Base-by-base conservation (phyloP, 1,284 basidiomycete species). In the Fereydounia khargensis region DNA sequence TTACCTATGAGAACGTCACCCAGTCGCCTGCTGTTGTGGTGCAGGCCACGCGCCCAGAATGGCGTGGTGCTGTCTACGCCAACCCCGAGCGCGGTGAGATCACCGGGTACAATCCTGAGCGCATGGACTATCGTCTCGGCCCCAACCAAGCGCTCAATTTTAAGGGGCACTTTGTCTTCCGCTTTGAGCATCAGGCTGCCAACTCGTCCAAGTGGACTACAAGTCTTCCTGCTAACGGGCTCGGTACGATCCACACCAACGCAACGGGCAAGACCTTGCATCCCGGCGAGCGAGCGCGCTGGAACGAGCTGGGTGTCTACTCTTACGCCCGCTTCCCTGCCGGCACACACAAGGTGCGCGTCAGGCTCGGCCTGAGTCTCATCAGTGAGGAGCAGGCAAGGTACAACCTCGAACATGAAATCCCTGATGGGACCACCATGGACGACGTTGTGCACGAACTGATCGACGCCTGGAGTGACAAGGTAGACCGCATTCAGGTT, bases 311-410 rank as follows among this genome's bases (percentile, higher is more conserved):
- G 0, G 66, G 82, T 13, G 73, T 88, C 4, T 81, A 83, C 14
- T 86, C 79, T 0, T 89, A 83, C 63, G 84, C 80, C 1, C 71
- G 76, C 2, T 86, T 89, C 60, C 67, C 53, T 0, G 47, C 59
- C 1, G 66, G 59, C 3, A 77, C 78, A 13, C 58, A 66, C 13
- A 71, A 70, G 2, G 80, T 89, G 24, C 79, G 83, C 14, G 82
- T 87, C 6, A 80, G 86, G 8, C 78, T 90, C 1, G 87, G 86
- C 0, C 85, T 86, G 8, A 88, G 86, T 9, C 87, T 89, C 67
- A 86, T 90, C 51, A 87, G 85, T 0, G 77, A 85, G 13, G 84
- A 85, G 6, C 87, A 89, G 65, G 88, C 88, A 1, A 77, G 84
- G 34, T 87, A 78, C 79, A 87, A 63, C 81, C 83, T 79, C 0